Conservation (phyloP, 2,329 filamentous ascomycete genomes). For the Byssoonygena ceratinophila region DNA sequence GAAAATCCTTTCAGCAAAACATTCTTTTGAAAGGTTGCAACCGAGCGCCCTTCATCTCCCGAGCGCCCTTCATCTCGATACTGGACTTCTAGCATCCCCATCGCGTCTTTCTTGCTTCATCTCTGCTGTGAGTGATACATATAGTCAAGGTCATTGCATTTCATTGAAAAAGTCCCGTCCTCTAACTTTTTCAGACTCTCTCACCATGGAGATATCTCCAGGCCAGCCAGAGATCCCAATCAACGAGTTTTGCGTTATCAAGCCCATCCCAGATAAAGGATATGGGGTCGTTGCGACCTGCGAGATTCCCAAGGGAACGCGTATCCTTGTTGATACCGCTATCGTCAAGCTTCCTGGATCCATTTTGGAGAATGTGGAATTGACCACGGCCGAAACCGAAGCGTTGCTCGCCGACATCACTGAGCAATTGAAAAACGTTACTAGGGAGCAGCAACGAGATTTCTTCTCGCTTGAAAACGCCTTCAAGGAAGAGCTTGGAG, state of each 20-base stretch:
- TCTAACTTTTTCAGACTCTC: neutral
- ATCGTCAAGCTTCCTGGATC: slow-evolving; percentile 8
- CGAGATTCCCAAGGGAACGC: slow-evolving; percentile 10
- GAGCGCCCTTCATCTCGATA: neutral
- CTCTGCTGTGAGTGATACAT: neutral
- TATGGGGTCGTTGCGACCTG: neutral
- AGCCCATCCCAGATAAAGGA: neutral
- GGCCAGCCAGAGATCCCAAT: neutral
- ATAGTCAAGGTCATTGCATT: neutral
- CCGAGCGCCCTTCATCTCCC: neutral
- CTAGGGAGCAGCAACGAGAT: slow-evolving; percentile 7
- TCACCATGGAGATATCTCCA: neutral
- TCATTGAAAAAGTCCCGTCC: neutral
- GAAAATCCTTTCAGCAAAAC: neutral
- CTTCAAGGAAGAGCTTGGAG: slow-evolving; percentile 4
- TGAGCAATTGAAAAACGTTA: slow-evolving; percentile 6
- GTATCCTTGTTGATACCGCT: slow-evolving; percentile 10
- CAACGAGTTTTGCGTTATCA: neutral
- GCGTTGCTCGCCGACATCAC: neutral
- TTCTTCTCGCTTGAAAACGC: slow-evolving; percentile 13
- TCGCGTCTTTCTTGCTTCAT: no score
- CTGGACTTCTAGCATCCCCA: neutral
- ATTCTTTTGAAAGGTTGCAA: neutral
- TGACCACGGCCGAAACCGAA: neutral
- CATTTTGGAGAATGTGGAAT: neutral